These are phyloP conservation scores for Thalassiosira livingstoniorum DNA, from an alignment of 352 stramenopile species.

Conservation along the genomic window DNA sequence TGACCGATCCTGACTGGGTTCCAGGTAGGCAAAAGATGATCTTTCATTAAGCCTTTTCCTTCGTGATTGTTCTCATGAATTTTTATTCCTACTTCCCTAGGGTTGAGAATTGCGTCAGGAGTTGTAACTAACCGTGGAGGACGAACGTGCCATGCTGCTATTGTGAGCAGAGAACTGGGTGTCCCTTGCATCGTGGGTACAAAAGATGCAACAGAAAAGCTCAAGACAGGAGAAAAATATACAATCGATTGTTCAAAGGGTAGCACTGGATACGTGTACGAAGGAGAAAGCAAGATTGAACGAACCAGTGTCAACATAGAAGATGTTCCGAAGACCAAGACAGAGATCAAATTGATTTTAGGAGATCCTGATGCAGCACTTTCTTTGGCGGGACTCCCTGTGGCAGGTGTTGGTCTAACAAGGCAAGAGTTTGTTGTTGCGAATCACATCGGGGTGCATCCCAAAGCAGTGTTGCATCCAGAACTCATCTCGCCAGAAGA, in stretches of 20 bases:
- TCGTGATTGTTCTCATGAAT: not conserved
- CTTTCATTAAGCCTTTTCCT: not conserved
- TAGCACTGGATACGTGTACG: conserved; percentile 47
- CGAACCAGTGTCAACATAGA: conserved; percentile 39
- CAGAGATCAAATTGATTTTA: conserved; percentile 59
- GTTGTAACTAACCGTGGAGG: conserved; percentile 66
- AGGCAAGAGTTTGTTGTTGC: conserved; percentile 48
- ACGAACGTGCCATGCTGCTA: conserved; percentile 64
- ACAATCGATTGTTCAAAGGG: conserved; percentile 60
- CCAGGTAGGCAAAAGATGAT: conserved; percentile 15
- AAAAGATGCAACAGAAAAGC: conserved; percentile 56
- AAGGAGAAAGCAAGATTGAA: conserved; percentile 37
- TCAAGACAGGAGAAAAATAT: conserved; percentile 59
- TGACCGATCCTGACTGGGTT: conserved; percentile 64
- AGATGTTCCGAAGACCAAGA: conserved; percentile 45
- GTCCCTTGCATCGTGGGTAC: conserved; percentile 66
- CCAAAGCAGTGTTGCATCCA: conserved; percentile 51
- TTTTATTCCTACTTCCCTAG: not conserved
- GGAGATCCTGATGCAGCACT: conserved; percentile 55
- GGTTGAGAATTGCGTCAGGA: conserved; percentile 40
- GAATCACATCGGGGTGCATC: conserved; percentile 59
- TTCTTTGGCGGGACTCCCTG: conserved; percentile 37
- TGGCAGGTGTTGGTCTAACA: conserved; percentile 55
- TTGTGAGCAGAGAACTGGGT: conserved; percentile 63
- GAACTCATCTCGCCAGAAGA: conserved; percentile 48